Conservation (phyloP, 2,329 filamentous ascomycete genomes). For the Neonectria neomacrospora region DNA sequence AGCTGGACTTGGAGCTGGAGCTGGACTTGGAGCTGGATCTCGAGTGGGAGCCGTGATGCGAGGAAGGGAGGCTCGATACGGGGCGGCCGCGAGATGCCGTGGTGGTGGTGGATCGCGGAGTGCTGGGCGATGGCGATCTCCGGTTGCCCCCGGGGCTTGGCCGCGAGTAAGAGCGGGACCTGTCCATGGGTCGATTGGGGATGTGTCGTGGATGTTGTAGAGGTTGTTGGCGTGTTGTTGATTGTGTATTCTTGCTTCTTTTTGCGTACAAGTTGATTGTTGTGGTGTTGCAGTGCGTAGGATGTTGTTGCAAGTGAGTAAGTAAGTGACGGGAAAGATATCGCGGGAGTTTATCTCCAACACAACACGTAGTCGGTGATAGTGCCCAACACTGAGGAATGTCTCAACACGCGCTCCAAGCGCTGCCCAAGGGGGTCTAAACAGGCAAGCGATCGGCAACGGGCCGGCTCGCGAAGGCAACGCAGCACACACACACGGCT, state of each 20-base stretch:
- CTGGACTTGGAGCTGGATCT: constrained; percentile 37
- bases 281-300: background rate
- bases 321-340: too few relatives aligned
- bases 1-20: constrained; percentile 39
- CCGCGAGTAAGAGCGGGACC: constrained; percentile 36
- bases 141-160: constrained; percentile 31
- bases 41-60: constrained; percentile 30
- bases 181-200: constrained; percentile 3
- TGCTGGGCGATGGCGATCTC: constrained; percentile 27
- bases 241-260: background rate
- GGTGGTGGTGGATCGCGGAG: constrained; percentile 27
- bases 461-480: background rate
- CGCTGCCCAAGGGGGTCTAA: constrained; percentile 10
- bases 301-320: background rate
- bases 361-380: background rate
- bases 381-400: background rate
- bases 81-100: constrained; percentile 33
- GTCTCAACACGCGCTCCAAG: constrained; percentile 4
- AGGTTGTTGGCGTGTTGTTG: background rate
- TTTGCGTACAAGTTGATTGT: background rate
- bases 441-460: constrained; percentile 18
- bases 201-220: background rate
- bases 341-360: background rate
- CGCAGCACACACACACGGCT: background rate
- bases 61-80: constrained; percentile 16